Evolutionary conservation across 495 filamentous ascomycete genomes (phyloP).

Genomic region (Hypoxylon fragiforme): DNA sequence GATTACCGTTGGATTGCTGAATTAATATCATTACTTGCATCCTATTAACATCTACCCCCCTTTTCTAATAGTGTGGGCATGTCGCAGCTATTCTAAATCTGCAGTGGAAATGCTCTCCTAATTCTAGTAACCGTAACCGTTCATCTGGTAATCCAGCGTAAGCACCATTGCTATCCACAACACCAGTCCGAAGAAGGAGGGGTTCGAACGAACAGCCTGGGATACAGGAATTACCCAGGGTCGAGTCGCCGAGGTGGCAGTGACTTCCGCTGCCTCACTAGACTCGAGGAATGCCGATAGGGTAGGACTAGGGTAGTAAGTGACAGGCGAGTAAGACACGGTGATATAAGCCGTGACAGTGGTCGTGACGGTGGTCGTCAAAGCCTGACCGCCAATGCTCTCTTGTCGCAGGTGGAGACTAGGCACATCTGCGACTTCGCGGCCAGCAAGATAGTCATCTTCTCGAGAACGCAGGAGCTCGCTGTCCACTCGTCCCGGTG

Average conservation of each 20-base stretch:
- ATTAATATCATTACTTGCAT: too few relatives aligned
- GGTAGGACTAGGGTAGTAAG: conserved; percentile 8
- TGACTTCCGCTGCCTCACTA: conserved; percentile 16
- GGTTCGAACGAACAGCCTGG: conserved; percentile 2
- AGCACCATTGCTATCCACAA: conserved; percentile 34
- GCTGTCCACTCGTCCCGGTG: conserved; percentile 30
- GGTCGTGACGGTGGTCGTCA: conserved; percentile 23
- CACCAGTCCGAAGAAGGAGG: conserved; percentile 34
- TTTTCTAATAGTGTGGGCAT: conserved; percentile 4
- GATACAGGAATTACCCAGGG: conserved; percentile 36
- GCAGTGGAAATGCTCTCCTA: conserved; percentile 21
- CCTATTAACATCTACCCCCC: conserved; percentile 14
- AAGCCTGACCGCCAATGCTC: conserved; percentile 15
- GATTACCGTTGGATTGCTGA: too few relatives aligned
- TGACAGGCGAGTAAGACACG: conserved; percentile 18
- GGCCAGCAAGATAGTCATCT: conserved; percentile 41
- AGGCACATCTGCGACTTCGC: conserved; percentile 31
- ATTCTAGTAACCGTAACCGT: conserved; percentile 27
- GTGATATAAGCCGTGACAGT: conserved; percentile 32
- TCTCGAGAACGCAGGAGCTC: conserved; percentile 40
- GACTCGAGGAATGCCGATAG: conserved; percentile 16
- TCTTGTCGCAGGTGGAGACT: conserved; percentile 34
- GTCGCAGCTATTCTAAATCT: conserved; percentile 7
- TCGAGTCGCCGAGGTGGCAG: conserved; percentile 23
- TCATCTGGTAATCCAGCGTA: conserved; percentile 32